Conservation (phyloP, 169 alveolate species). For the Plasmodium knowlesi region DNA sequence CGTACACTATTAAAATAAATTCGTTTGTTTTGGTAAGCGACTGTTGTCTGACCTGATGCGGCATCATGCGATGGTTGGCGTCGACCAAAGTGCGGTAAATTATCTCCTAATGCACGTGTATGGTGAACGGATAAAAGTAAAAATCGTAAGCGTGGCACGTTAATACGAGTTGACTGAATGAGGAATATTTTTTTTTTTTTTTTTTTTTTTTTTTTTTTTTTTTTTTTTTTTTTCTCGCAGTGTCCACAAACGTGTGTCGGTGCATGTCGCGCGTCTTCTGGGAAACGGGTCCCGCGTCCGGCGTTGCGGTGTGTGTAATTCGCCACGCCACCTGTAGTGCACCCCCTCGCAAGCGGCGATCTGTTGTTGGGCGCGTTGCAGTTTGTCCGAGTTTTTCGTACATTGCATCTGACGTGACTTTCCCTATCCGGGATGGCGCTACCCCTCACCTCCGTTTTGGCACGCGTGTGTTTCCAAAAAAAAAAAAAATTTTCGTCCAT, state of each 20-base stretch:
- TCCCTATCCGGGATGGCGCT: too few relatives aligned
- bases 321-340: background rate
- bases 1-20: background rate
- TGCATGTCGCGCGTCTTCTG: background rate
- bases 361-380: background rate
- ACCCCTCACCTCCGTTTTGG: too few relatives aligned
- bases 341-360: background rate
- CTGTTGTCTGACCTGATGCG: background rate
- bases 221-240: background rate
- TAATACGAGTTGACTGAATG: background rate
- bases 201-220: background rate
- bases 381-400: too few relatives aligned
- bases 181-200: background rate
- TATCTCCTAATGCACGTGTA: background rate
- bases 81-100: background rate
- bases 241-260: background rate
- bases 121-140: background rate
- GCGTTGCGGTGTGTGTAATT: background rate
- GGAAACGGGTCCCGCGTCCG: background rate
- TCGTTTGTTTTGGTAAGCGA: background rate
- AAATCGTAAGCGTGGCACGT: background rate
- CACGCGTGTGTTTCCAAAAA: background rate
- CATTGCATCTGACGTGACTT: background rate
- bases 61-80: background rate
- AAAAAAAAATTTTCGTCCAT: background rate